Percentiles rank a stretch among this genome's conserved stretches.
These are phyloP conservation scores for Wickerhamiella azyma DNA, from an alignment of 805 yeast species.

Conservation along the genomic window DNA sequence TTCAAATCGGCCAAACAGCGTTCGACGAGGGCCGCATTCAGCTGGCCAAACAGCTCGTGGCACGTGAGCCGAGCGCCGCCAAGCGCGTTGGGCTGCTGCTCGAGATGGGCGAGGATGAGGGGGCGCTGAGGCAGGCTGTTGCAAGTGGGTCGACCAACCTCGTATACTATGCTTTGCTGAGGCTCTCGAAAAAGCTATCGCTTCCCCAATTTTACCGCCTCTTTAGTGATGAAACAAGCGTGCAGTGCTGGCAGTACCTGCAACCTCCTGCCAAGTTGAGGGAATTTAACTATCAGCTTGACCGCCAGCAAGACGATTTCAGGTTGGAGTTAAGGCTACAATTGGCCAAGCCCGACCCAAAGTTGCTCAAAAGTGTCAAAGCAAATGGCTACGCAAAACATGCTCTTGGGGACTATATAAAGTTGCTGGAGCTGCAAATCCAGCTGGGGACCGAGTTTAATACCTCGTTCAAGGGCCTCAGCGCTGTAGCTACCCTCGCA, in stretches of 20 bases:
- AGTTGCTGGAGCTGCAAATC: conserved; percentile 33
- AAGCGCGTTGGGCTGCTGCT: conserved; percentile 51
- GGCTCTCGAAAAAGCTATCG: conserved; percentile 41
- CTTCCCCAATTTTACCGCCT: conserved; percentile 56
- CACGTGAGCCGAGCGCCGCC: conserved; percentile 48
- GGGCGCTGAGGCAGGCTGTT: conserved; percentile 55
- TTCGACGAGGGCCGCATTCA: conserved; percentile 67
- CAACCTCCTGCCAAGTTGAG: conserved; percentile 29
- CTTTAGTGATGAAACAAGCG: conserved; percentile 36
- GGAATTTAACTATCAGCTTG: conserved; percentile 54
- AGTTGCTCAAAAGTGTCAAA: conserved; percentile 19
- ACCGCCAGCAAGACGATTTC: conserved; percentile 37
- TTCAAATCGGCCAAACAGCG: conserved; percentile 49
- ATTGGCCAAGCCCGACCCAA: conserved; percentile 12
- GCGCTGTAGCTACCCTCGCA: conserved; percentile 37
- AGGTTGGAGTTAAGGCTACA: conserved; percentile 19
- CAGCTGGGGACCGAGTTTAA: conserved; percentile 32
- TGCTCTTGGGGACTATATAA: conserved; percentile 33
- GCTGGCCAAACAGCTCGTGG: conserved; percentile 53
- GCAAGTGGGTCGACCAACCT: conserved; percentile 49
- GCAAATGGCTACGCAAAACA: conserved; percentile 28
- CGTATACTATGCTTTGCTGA: conserved; percentile 41
- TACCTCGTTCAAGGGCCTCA: conserved; percentile 29
- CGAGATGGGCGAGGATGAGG: conserved; percentile 55
- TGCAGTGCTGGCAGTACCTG: conserved; percentile 29